Conservation (phyloP, 305 asterid genomes). For the Solanum aculeatissimum region DNA sequence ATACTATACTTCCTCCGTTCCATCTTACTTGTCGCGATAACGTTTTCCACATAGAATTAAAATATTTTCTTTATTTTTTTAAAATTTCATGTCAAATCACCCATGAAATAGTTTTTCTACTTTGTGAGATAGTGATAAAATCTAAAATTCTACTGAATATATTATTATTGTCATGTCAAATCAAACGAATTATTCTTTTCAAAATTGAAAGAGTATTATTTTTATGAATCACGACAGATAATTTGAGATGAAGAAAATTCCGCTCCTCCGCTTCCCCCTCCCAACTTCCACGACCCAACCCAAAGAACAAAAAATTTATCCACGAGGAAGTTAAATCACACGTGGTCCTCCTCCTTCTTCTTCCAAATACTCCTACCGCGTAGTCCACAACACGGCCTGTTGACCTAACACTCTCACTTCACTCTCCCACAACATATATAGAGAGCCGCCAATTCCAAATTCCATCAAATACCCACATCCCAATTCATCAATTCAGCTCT, state of each 20-base stretch:
- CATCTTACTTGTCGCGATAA: no score
- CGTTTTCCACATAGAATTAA: no score
- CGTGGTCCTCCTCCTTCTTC: neutral
- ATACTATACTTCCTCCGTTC: no score
- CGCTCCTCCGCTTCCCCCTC: neutral
- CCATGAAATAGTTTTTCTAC: no score
- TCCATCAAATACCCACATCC: neutral
- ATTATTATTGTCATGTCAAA: no score
- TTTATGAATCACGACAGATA: neutral
- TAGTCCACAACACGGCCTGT: conserved; percentile 4
- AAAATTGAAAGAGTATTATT: no score
- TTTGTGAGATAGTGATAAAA: no score
- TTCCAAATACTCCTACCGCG: neutral
- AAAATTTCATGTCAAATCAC: no score
- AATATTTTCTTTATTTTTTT: no score
- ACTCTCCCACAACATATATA: neutral
- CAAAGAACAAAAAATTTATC: neutral
- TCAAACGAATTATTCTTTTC: no score
- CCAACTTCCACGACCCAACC: neutral
- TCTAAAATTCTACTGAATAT: no score
- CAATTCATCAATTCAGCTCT: neutral
- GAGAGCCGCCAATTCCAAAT: conserved; percentile 6
- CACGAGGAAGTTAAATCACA: neutral
- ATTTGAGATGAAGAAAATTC: neutral
- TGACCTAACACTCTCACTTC: neutral